Base-by-base conservation (phyloP, 73 alveolate species). In the Paramecium primaurelia region DNA sequence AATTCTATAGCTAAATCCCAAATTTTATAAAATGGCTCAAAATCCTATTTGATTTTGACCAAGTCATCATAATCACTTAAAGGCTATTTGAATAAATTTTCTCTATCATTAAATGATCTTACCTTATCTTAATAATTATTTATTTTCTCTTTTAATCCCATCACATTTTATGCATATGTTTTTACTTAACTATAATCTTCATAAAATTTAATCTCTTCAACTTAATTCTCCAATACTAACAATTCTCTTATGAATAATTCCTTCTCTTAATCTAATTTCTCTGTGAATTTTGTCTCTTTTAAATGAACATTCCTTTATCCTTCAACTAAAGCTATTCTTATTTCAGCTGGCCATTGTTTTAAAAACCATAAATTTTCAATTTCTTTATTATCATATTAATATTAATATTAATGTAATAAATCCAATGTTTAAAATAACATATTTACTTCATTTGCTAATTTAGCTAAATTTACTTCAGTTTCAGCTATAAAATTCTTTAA, bases 21-120 rank as follows among this genome's bases (percentile, higher is more conserved):
- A 2, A 96, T 94, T 22, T 92, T 93, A 91, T 94, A 94, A 73
- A 90, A 96, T 1, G 99, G 98, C 10, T 88, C 89, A 84, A 95
- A 96, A 37, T 93, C 97, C 6, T 73, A 86, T 58, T 91, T 87
- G 38, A 97, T 75, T 26, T 93, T 91, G 10, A 93, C 95, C 22
- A 97, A 93, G 14, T 96, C 98, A 18, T 96, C 96, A 68, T 97
- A 95, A 44, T 93, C 98, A 59, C 96, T 28, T 45, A 73, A 77
- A 36, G 94, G 92, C 84, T 73, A 85, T 34, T 92, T 92, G 47
- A 97, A 96, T 34, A 96, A 49, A 18, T 92, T 91, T 71, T 97
- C 99, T 92, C 98, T 93, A 36, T 97, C 98, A 88, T 97, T 96
- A 71, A 97, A 96, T 73, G 96, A 54, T 71, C 80, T 80, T 22